Evolutionary conservation across 495 filamentous ascomycete genomes (phyloP).

Genomic region (Tuber borchii): DNA sequence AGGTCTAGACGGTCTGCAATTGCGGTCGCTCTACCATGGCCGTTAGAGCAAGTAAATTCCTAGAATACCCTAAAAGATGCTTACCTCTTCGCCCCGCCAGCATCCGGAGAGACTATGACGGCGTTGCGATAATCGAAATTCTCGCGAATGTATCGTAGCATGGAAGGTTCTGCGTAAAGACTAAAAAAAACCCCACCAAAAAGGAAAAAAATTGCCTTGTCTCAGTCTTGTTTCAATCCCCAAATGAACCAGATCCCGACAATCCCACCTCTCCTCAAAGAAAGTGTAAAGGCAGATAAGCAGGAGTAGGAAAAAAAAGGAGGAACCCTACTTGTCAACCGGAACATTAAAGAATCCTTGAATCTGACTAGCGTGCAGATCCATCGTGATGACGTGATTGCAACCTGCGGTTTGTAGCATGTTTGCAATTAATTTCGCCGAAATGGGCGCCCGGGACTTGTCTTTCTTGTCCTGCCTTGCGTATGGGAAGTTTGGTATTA

Average conservation of each 20-base stretch:
- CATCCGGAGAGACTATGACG: constrained; percentile 93
- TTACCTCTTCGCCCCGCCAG: constrained; percentile 91
- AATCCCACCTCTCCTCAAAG: constrained; percentile 4
- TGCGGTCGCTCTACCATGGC: constrained; percentile 64
- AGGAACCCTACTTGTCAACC: constrained; percentile 54
- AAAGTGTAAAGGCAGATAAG: constrained; percentile 5
- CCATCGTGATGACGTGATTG: constrained; percentile 86
- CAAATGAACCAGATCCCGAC: not conserved
- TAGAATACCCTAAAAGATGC: not conserved
- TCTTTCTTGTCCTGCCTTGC: constrained; percentile 99
- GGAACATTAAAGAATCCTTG: constrained; percentile 98
- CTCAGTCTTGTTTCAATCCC: constrained; percentile 4
- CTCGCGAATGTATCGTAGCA: constrained; percentile 82
- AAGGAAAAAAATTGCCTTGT: constrained; percentile 8
- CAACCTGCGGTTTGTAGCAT: constrained; percentile 92
- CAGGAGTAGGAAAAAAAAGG: not conserved
- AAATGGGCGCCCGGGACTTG: constrained; percentile 84
- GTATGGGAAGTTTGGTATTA: constrained; percentile 95
- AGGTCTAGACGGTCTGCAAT: constrained; percentile 92
- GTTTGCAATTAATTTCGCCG: constrained; percentile 90
- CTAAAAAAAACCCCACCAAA: constrained; percentile 47
- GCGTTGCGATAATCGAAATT: constrained; percentile 75
- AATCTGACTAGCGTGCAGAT: constrained; percentile 70
- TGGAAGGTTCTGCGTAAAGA: constrained; percentile 90
- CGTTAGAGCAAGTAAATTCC: constrained; percentile 2